phyloP scores from a whole-genome alignment of 768 basidiomycete genomes.

The Naganishia antarctica region DNA sequence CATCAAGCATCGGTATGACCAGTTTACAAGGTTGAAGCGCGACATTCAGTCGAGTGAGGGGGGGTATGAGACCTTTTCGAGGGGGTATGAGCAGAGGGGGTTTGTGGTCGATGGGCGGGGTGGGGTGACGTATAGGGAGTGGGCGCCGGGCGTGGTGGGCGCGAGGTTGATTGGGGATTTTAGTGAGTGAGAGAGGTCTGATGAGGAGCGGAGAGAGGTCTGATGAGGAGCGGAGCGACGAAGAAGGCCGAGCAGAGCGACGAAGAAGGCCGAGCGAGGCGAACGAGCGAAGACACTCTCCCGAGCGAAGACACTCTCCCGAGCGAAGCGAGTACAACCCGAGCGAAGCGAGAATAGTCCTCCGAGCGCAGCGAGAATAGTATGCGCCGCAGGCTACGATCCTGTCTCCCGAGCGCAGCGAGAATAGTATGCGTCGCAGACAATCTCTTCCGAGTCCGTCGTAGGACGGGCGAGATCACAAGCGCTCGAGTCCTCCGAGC shows the following conservation, averaged over 20 bases:
- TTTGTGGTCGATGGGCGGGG: constrained; percentile 66
- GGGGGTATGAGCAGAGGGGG: constrained; percentile 71
- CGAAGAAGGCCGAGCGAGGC: neutral
- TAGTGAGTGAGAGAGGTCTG: constrained; percentile 65
- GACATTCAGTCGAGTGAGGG: constrained; percentile 73
- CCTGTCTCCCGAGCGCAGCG: neutral
- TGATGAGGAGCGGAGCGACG: neutral
- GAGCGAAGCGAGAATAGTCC: neutral
- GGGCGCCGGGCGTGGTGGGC: constrained; percentile 84
- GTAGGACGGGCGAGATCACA: neutral
- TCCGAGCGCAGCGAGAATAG: neutral
- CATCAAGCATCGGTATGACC: constrained; percentile 45
- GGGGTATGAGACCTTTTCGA: constrained; percentile 71
- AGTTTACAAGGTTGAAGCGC: constrained; percentile 42
- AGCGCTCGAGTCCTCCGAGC: no score
- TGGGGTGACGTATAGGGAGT: constrained; percentile 80
- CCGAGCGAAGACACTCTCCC: no score
- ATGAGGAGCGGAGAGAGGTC: neutral
- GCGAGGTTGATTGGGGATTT: constrained; percentile 91
- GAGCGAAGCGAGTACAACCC: neutral
- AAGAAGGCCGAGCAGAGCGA: neutral
- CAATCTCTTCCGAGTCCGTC: neutral
- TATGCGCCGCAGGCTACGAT: no score
- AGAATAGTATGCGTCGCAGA: neutral
- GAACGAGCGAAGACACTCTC: no score